phyloP scores from a whole-genome alignment of 2,329 filamentous ascomycete genomes.

The Xylariaceae sp. region DNA sequence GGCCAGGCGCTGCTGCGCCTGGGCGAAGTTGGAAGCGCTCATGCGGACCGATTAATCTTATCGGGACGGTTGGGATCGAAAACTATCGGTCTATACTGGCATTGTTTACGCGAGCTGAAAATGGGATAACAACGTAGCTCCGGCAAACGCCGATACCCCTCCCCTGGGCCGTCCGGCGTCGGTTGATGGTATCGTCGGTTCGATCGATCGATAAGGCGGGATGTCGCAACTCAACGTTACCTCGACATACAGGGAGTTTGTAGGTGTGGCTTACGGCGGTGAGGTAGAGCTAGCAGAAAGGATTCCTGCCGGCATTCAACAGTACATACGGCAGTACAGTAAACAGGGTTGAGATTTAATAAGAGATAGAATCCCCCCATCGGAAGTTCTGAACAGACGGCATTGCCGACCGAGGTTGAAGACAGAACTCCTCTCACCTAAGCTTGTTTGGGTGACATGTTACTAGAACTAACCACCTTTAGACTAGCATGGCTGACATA shows the following conservation, averaged over 20 bases:
- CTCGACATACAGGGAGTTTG: background rate
- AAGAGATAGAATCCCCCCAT: too few relatives aligned
- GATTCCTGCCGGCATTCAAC: too few relatives aligned
- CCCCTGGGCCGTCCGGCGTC: too few relatives aligned
- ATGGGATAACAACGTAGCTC: too few relatives aligned
- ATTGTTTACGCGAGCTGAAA: too few relatives aligned
- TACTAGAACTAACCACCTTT: background rate
- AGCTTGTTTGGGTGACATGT: background rate
- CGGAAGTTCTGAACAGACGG: too few relatives aligned
- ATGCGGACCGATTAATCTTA: constrained; percentile 26
- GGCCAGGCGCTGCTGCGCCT: constrained; percentile 81
- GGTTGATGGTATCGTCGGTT: too few relatives aligned
- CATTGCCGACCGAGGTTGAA: background rate
- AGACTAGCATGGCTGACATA: background rate
- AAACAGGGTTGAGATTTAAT: too few relatives aligned
- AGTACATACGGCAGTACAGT: too few relatives aligned
- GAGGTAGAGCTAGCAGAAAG: too few relatives aligned
- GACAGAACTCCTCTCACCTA: background rate
- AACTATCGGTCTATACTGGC: constrained; percentile 5
- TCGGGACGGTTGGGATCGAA: background rate
- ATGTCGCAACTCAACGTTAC: constrained; percentile 1
- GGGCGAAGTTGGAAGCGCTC: constrained; percentile 66
- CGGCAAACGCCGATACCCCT: too few relatives aligned
- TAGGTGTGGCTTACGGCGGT: background rate
- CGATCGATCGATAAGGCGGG: background rate